Evolutionary conservation across 2,329 filamentous ascomycete genomes (phyloP), one percentile per base, ranked within the genome.

Genomic region (Byssochlamys sp.): DNA sequence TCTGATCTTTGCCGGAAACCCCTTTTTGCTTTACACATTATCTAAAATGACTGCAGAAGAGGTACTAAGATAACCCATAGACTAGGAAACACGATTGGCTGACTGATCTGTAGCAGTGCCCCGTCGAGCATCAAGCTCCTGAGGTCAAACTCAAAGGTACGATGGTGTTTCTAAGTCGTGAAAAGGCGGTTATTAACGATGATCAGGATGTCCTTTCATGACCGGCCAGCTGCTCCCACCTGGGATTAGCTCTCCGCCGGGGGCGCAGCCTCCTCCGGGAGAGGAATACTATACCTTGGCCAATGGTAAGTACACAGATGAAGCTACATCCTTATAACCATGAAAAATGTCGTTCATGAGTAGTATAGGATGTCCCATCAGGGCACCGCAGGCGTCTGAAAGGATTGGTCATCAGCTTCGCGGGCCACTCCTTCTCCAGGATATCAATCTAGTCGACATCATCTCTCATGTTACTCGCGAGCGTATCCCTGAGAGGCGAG

Each of bases 381-480:
- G 35, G 10, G 35, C 29, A 19, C 52, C 52, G 1, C 52, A 33
- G n/a, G 52, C 28, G 4, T 33, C 52, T 11, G 4, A 33, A 19
- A 29, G 52, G 24, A 25, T 53, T 14, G 52, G 52, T 25, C 11
- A 53, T 53, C 52, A 53, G 0, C 14, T 53, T 31, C 14, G 53
- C 28, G 76, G 76, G 5, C 69, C 79, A 6, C 69, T 74, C 4
- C 66, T 78, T 2, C 70, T 83, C 0, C 74, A 79, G 61, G 80
- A 82, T 61, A 81, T 79, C 51, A 80, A 83, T 55, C 62, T 84
- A 26, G 80, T 84, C 58, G 80, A 84, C 57, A 75, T 79, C 1
- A 70, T 84, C 0, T 78, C 81, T 2, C 81, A 84, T 63, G 84
- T 84, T 63, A 76, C 80, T 57, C 76, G 81, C 6, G 81, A 84